These are phyloP conservation scores for Auriscalpium microsporum DNA, from an alignment of 768 basidiomycete genomes.

Conservation along the genomic window DNA sequence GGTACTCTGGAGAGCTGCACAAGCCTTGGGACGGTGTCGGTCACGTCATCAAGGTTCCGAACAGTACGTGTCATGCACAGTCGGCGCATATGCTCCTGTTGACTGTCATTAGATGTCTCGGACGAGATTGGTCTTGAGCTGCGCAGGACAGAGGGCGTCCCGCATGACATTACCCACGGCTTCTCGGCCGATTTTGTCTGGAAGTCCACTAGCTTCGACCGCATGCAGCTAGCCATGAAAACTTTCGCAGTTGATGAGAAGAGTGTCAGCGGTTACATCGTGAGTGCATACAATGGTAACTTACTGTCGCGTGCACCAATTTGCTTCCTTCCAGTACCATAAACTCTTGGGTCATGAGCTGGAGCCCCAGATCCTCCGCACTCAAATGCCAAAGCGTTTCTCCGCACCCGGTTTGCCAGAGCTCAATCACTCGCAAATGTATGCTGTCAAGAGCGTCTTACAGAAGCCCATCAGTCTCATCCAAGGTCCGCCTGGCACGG, in stretches of 20 bases:
- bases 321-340: slow-evolving; percentile 64
- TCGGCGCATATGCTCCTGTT: slow-evolving; percentile 5
- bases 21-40: slow-evolving; percentile 97
- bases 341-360: slow-evolving; percentile 97
- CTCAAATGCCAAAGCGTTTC: slow-evolving; percentile 95
- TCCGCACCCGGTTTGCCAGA: slow-evolving; percentile 97
- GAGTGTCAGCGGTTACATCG: slow-evolving; percentile 97
- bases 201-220: slow-evolving; percentile 99
- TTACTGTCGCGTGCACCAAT: background rate
- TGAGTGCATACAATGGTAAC: slow-evolving; percentile 31
- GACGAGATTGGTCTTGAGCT: slow-evolving; percentile 97
- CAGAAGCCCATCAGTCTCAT: slow-evolving; percentile 97
- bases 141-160: slow-evolving; percentile 83
- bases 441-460: slow-evolving; percentile 96
- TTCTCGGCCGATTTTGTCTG: slow-evolving; percentile 99
- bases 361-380: slow-evolving; percentile 84
- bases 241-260: slow-evolving; percentile 99
- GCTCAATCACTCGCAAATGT: slow-evolving; percentile 99
- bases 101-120: slow-evolving; percentile 67
- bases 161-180: slow-evolving; percentile 87
- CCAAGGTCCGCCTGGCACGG: slow-evolving; percentile 97
- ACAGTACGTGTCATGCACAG: slow-evolving; percentile 53
- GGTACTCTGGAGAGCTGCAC: slow-evolving; percentile 83
- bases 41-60: slow-evolving; percentile 98
- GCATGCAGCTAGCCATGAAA: slow-evolving; percentile 99